Evolutionary conservation across 192 early-diverging fungal species (phyloP), one percentile per base, ranked within the genome.

Genomic region (Coemansia sp.): DNA sequence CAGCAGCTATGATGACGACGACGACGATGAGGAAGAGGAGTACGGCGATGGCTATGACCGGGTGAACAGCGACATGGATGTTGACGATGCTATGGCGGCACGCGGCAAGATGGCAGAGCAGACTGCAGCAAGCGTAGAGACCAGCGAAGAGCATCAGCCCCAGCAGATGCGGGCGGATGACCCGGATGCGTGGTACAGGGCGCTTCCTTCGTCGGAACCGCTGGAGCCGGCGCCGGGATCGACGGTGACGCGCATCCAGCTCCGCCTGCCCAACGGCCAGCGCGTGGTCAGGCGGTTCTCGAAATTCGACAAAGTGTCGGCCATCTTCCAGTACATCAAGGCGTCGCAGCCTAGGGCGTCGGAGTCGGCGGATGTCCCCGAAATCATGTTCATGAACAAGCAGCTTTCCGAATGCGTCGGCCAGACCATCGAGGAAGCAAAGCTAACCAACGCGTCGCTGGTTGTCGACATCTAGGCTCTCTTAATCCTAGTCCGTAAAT

Each of bases 251-350:
- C 86, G 93, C 41, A 87, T 98, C 58, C 93, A 95, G 70, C 83
- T 96, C 64, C 88, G 92, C 41, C 76, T 95, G 55, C 88, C 92
- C 9, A 90, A 92, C 79, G 96, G 97, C 14, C 75, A 84, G 17
- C 88, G 89, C 17, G 71, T 89, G 37, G 88, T 96, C 58, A 87
- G 92, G 50, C 86, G 89, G 61, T 94, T 99, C 74, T 66, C 72
- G 41, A 92, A 90, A 71, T 68, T 86, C 1, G 92, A 91, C 64
- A 84, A 83, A 19, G 93, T 98, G 2, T 85, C 75, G 40, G 71
- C 74, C 7, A 71, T 99, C 41, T 97, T 97, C 85, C 90, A 94
- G 73, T 96, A 83, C 57, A 78, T 98, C 73, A 96, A 95, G 72
- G 79, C 87, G 13, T 77, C 86, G 53, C 83, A 89, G 13, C 85